Evolutionary conservation across 2,329 filamentous ascomycete genomes (phyloP), one percentile per base, ranked within the genome.

Genomic region (Beauveria australis): DNA sequence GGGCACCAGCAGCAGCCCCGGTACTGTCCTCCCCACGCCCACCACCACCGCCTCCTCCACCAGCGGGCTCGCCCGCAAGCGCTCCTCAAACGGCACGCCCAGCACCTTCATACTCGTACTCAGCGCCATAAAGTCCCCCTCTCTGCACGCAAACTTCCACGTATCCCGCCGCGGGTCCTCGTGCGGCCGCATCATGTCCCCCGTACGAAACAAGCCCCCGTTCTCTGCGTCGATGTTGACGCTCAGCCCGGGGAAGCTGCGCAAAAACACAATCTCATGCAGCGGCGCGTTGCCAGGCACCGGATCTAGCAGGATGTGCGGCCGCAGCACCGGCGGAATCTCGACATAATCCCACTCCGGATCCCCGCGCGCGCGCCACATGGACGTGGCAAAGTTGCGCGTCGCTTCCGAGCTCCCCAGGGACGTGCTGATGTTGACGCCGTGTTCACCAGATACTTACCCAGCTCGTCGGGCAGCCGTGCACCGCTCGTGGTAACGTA

Each of bases 361-460:
- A 22, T 60, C 58, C 19, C 51, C 49, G 7, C 5, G 6, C 10
- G 49, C n/a, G 16, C 51, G 41, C 28, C 46, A 43, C 58, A 54
- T 54, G 19, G 58, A 54, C 26, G 51, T 53, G 14, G 48, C 58
- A 43, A 60, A 54, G 43, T 33, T 47, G 48, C 49, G 26, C 33
- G 40, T 47, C 24, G 58, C 41, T 28, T 60, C 58, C 5, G 58
- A 60, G 41, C 37, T 46, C n/a, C 58, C 58, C 16, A 60, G 22
- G 1, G 28, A 18, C 16, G 28, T 41, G 51, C 58, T 60, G 24
- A 60, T 47, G 16, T 60, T 54, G 6, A 60, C 49, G 3, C 51
- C 58, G 16, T 49, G 41, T 7, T 28, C 26, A 1, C 24, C 28
- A 55, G 30, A 10, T 46, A 8, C n/a, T 33, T 14, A 18, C 58